A percentile compares a stretch with the other conserved stretches of the same genome.
phyloP scores from a whole-genome alignment of 1,284 basidiomycete genomes.

The Wallemia mellicola region DNA sequence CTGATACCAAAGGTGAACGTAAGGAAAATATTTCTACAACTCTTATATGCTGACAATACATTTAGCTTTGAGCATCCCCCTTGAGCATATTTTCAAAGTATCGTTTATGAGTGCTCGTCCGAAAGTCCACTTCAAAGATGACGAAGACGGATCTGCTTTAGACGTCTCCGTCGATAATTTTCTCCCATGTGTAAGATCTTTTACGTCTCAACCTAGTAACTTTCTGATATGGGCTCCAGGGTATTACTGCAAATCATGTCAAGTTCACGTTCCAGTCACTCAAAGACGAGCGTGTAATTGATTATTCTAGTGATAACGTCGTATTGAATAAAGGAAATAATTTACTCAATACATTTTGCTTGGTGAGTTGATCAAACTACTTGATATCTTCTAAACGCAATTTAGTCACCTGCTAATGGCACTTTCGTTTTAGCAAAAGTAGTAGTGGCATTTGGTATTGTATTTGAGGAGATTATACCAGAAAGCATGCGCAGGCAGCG shows the following conservation, averaged over 20 bases:
- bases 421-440: background rate
- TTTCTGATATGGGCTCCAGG: no score
- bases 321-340: constrained; percentile 23
- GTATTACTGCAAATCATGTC: constrained; percentile 10
- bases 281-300: constrained; percentile 1
- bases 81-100: background rate
- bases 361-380: constrained; percentile 28
- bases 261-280: constrained; percentile 14
- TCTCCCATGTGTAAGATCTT: constrained; percentile 33
- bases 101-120: background rate
- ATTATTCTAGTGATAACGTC: background rate
- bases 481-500: constrained; percentile 10
- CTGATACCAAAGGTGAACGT: no score
- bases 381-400: background rate
- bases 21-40: no score
- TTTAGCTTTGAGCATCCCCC: background rate
- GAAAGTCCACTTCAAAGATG: constrained; percentile 10
- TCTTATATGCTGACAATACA: no score
- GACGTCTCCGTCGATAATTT: constrained; percentile 28
- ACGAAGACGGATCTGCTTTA: constrained; percentile 33
- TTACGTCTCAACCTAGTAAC: constrained; percentile 7
- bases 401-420: background rate
- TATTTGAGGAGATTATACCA: constrained; percentile 28
- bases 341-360: constrained; percentile 28
- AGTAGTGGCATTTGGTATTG: constrained; percentile 23